A percentile compares a stretch with the other conserved stretches of the same genome.
phyloP scores from a whole-genome alignment of 192 early-diverging fungal species.

The Coemansia sp. region DNA sequence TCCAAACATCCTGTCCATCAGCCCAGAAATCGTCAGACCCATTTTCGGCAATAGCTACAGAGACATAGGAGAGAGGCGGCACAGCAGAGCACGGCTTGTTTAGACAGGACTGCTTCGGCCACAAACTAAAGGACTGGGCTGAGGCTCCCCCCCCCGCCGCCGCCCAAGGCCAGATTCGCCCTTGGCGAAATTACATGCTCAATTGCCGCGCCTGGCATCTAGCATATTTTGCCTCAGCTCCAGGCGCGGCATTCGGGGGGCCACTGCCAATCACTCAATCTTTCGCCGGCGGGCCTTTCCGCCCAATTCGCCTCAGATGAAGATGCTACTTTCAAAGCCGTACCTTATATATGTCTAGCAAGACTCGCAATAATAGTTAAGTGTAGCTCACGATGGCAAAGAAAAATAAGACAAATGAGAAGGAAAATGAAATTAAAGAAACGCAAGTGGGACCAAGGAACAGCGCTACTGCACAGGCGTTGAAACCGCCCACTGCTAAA shows the following conservation, averaged over 20 bases:
- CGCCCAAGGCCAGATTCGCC: neutral
- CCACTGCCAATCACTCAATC: neutral
- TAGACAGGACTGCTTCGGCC: neutral
- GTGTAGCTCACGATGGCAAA: conserved; percentile 5
- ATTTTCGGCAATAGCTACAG: conserved; percentile 53
- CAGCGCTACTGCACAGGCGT: neutral
- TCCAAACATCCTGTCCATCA: conserved; percentile 75
- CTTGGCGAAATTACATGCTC: neutral
- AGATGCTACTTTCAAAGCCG: neutral
- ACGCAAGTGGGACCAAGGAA: neutral
- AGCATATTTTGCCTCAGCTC: neutral
- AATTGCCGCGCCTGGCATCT: neutral
- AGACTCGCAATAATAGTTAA: conserved; percentile 18
- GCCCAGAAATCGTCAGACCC: conserved; percentile 82
- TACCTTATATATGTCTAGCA: conserved; percentile 1
- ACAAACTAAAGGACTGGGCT: neutral
- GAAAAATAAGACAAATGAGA: conserved; percentile 20
- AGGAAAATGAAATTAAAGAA: conserved; percentile 18
- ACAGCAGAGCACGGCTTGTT: neutral
- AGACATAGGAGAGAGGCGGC: neutral
- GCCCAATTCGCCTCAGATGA: neutral
- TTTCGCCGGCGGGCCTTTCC: neutral
- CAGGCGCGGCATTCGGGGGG: neutral
- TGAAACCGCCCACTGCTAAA: neutral
- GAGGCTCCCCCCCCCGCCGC: too few relatives aligned